Base-by-base conservation (phyloP, 331 rosid genomes). In the Quercus tomentella region DNA sequence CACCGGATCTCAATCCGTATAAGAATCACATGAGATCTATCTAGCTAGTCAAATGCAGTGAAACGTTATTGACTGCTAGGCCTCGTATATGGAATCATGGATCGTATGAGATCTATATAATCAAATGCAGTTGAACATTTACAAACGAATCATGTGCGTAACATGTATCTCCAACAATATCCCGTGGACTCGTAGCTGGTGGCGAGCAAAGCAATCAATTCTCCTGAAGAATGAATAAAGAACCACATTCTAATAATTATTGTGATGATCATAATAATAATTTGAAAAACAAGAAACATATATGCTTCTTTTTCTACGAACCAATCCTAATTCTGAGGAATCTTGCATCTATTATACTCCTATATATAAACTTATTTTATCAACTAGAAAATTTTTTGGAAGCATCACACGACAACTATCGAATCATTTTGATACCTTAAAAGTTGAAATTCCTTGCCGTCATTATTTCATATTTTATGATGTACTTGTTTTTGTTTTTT, bases 91-190 rank as follows among this genome's bases (percentile, higher is more conserved):
- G 45, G 45, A 41, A 41, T 41, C 12, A 41, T 41, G 74, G 35
- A 70, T 43, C 23, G 74, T 11, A 22, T 41, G n/a, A 43, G 26
- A 26, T 62, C 55, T 26, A 68, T 26, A 22, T 68, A 69, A 57
- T 58, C 67, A 81, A 23, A 5, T 73, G 67, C 67, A 73, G 74
- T 45, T 74, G 74, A 69, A 61, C 43, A 77, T 77, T 77, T 26
- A 81, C 71, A 20, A 49, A 81, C 43, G 31, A n/a, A 68, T 74
- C 85, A 81, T 84, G 81, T 84, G 83, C 83, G 76, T 74, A 80
- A 58, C 76, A 74, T 77, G 88, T 41, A 11, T 45, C 8, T 55
- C 77, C 33, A 43, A 7, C 58, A 65, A 37, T 61, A 72, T 61
- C 74, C 43, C 33, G 4, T 75, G 57, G 77, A 58, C 68, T 84